Percentiles rank a stretch among this genome's conserved stretches.
phyloP scores from a whole-genome alignment of 306 rosid species.

The Rosa persica region DNA sequence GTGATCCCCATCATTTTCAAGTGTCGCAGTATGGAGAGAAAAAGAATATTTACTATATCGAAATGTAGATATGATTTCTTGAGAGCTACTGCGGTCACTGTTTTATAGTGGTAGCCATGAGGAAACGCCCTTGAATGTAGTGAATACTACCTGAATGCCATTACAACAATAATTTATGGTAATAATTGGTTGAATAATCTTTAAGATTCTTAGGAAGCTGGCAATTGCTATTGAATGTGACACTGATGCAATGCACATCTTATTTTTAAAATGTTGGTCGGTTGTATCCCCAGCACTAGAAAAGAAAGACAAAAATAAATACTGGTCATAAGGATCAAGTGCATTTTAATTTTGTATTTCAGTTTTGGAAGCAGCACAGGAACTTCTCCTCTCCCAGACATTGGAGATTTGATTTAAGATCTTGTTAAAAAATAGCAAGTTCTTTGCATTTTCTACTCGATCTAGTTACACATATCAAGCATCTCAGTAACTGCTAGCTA shows the following conservation, averaged over 20 bases:
- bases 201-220: conserved; percentile 45
- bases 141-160: conserved; percentile 41
- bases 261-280: conserved; percentile 7
- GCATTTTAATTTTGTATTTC: neutral
- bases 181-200: conserved; percentile 24
- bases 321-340: neutral
- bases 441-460: too few relatives aligned
- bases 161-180: conserved; percentile 26
- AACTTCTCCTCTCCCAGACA: neutral
- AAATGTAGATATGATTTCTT: neutral
- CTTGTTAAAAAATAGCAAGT: neutral
- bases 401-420: neutral
- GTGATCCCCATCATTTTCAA: conserved; percentile 44
- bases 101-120: conserved; percentile 40
- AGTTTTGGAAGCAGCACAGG: conserved; percentile 5
- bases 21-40: neutral
- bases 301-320: neutral
- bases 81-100: neutral
- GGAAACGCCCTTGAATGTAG: conserved; percentile 19
- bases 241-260: conserved; percentile 16
- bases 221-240: conserved; percentile 29
- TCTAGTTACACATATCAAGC: neutral
- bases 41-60: neutral
- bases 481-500: neutral
- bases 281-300: conserved; percentile 8